These are phyloP conservation scores for Bruguiera gymnorhiza DNA, from an alignment of 345 rosid species.

Conservation along the genomic window DNA sequence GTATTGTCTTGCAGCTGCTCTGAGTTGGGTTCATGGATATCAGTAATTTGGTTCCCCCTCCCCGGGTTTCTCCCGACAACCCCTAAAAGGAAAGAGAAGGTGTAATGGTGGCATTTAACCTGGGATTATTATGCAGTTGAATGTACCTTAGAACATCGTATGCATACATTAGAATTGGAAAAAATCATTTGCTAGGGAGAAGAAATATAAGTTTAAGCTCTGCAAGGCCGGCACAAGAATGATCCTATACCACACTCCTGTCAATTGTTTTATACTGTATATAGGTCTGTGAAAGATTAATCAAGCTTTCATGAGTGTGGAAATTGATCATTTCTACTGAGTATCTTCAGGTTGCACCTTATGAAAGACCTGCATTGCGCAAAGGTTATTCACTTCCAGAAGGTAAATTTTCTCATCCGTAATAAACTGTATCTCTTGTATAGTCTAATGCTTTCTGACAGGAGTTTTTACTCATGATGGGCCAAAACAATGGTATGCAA, in stretches of 20 bases:
- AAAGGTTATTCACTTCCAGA: conserved; percentile 84
- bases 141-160: background rate
- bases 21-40: no score
- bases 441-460: background rate
- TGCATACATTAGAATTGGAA: background rate
- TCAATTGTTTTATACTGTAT: background rate
- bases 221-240: background rate
- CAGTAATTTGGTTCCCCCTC: no score
- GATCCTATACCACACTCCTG: no score
- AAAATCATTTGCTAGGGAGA: background rate
- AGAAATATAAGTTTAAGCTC: background rate
- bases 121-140: no score
- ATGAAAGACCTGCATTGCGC: conserved; percentile 91
- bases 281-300: background rate
- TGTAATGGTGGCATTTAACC: no score
- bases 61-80: no score
- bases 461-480: background rate
- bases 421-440: background rate
- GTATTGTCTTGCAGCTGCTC: background rate
- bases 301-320: background rate
- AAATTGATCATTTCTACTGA: background rate
- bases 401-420: conserved; percentile 36
- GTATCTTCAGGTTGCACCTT: conserved; percentile 65
- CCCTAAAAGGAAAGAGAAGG: no score
- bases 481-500: background rate